Evolutionary conservation across 1,284 basidiomycete species (phyloP).

Genomic region (Trichosporon inkin): DNA sequence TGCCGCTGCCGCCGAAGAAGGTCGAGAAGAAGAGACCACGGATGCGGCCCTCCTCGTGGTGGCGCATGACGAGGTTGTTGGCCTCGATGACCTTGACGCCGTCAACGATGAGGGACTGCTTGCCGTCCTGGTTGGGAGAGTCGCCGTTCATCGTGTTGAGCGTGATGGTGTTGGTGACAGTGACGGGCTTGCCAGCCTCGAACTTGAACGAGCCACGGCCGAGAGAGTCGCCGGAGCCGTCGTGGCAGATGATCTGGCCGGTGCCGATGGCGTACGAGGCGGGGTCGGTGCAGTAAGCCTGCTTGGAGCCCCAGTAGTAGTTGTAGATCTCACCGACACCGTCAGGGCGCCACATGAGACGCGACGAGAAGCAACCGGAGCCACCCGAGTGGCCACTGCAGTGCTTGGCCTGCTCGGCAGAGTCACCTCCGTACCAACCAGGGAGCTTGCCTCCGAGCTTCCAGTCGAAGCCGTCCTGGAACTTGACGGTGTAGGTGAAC

Average conservation of each 20-base stretch:
- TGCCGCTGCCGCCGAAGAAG: constrained; percentile 11
- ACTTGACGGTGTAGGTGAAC: constrained; percentile 47
- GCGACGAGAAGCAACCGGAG: constrained; percentile 45
- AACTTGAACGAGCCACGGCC: constrained; percentile 14
- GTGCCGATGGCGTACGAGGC: constrained; percentile 10
- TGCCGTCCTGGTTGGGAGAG: constrained; percentile 9
- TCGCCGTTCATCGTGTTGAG: constrained; percentile 15
- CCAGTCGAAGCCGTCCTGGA: constrained; percentile 47
- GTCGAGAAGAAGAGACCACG: constrained; percentile 13
- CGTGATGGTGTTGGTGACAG: constrained; percentile 10
- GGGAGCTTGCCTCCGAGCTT: constrained; percentile 51
- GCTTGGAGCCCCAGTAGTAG: constrained; percentile 27
- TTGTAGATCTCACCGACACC: constrained; percentile 46
- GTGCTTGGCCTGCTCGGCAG: constrained; percentile 29
- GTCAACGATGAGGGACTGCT: constrained; percentile 10
- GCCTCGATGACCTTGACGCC: constrained; percentile 9
- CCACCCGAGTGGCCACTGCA: constrained; percentile 47
- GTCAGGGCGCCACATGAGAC: constrained; percentile 50
- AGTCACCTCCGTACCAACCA: constrained; percentile 44
- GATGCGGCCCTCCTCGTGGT: constrained; percentile 14
- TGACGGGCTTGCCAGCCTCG: constrained; percentile 10
- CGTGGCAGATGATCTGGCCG: constrained; percentile 7
- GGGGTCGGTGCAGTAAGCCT: constrained; percentile 16
- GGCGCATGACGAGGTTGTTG: constrained; percentile 11
- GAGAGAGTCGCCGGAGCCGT: constrained; percentile 11